These are phyloP conservation scores for Amanita thiersii DNA, from an alignment of 768 basidiomycete genomes.

Conservation along the genomic window DNA sequence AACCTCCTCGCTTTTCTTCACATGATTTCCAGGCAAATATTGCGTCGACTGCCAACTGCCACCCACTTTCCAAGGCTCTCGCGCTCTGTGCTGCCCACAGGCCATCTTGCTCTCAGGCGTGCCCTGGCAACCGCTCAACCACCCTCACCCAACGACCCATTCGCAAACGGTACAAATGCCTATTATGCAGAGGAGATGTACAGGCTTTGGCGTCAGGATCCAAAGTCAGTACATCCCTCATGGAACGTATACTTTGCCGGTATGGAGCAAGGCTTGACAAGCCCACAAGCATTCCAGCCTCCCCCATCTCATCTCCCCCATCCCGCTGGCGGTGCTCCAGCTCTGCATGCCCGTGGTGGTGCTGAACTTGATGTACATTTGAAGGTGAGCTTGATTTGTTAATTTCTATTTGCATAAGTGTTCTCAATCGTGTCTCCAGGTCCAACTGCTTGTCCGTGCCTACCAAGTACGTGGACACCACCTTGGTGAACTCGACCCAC, in stretches of 20 bases:
- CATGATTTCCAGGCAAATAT: slow-evolving; percentile 28
- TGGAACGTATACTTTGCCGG: slow-evolving; percentile 95
- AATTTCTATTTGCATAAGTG: slow-evolving; percentile 6
- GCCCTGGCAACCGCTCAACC: slow-evolving; percentile 37
- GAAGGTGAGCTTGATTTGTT: slow-evolving; percentile 49
- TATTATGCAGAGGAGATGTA: slow-evolving; percentile 99
- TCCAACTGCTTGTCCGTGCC: slow-evolving; percentile 94
- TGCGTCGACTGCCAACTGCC: slow-evolving; percentile 22
- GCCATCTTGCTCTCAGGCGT: slow-evolving; percentile 17
- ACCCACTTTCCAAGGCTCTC: slow-evolving; percentile 12
- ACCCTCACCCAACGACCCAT: slow-evolving; percentile 75
- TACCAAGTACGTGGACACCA: slow-evolving; percentile 99
- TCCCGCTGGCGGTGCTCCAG: slow-evolving; percentile 74
- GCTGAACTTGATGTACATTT: slow-evolving; percentile 88
- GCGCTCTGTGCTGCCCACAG: slow-evolving; percentile 10
- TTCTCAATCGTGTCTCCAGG: slow-evolving; percentile 35
- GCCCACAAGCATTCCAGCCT: slow-evolving; percentile 75
- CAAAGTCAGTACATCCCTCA: slow-evolving; percentile 84
- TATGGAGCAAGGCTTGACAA: slow-evolving; percentile 79
- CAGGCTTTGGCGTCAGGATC: slow-evolving; percentile 83
- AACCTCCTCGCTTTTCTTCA: background rate
- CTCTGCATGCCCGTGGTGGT: slow-evolving; percentile 59
- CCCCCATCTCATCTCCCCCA: slow-evolving; percentile 66
- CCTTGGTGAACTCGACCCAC: slow-evolving; percentile 90
- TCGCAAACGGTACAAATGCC: slow-evolving; percentile 91